Conservation (phyloP, 441 rosid species). For the Arabidopsis lyrata region DNA sequence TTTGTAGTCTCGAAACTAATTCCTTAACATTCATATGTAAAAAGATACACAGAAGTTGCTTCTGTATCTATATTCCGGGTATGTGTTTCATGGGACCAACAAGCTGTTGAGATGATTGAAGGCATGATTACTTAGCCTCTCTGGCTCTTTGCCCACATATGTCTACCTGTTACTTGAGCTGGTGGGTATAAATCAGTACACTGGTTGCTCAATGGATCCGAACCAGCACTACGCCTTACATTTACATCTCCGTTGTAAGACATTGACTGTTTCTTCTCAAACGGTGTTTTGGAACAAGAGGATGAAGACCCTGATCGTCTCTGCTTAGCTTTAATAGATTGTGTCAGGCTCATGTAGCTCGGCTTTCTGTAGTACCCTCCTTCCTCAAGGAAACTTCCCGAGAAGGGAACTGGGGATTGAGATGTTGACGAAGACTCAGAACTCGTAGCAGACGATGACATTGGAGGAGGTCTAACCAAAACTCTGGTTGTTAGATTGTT, state of each 20-base stretch:
- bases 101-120: constrained; percentile 59
- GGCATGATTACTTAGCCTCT: constrained; percentile 54
- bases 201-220: constrained; percentile 40
- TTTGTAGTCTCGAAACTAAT: constrained; percentile 6
- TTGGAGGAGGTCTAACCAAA: constrained; percentile 66
- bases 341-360: constrained; percentile 83
- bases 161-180: constrained; percentile 40
- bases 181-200: constrained; percentile 47
- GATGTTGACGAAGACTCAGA: constrained; percentile 78
- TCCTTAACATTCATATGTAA: constrained; percentile 12
- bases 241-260: constrained; percentile 43
- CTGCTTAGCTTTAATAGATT: constrained; percentile 84
- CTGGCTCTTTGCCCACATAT: constrained; percentile 46
- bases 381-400: constrained; percentile 60
- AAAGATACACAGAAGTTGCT: constrained; percentile 27
- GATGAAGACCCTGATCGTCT: constrained; percentile 43
- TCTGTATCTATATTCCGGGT: constrained; percentile 35
- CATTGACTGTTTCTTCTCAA: constrained; percentile 41
- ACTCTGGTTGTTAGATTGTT: constrained; percentile 80
- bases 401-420: constrained; percentile 58
- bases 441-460: constrained; percentile 63
- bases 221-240: constrained; percentile 36
- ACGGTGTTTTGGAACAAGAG: constrained; percentile 39
- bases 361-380: constrained; percentile 61
- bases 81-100: constrained; percentile 54